phyloP scores from a whole-genome alignment of 768 basidiomycete genomes.

The Tylopilus felleus region DNA sequence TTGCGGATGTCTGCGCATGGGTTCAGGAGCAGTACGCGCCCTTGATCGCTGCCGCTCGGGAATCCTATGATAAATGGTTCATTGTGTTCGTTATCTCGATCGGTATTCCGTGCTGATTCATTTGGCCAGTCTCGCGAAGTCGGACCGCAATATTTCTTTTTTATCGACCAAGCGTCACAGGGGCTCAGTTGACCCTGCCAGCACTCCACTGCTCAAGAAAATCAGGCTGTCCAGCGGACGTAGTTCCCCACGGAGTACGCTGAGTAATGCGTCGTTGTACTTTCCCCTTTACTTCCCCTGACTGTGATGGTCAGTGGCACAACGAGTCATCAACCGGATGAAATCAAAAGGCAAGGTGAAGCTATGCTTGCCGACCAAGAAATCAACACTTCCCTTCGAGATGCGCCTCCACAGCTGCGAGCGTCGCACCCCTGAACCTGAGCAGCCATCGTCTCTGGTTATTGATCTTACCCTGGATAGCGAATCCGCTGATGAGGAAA shows the following conservation, averaged over 20 bases:
- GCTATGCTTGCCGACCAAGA: slow-evolving; percentile 15
- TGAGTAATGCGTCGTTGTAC: slow-evolving; percentile 17
- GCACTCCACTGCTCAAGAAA: slow-evolving; percentile 19
- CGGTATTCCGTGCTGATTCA: slow-evolving; percentile 4
- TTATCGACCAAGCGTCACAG: slow-evolving; percentile 16
- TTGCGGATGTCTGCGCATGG: slow-evolving; percentile 37
- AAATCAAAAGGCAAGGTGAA: slow-evolving; percentile 28
- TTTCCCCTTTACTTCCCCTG: background rate
- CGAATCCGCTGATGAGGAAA: background rate
- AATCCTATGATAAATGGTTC: slow-evolving; percentile 28
- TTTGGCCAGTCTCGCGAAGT: slow-evolving; percentile 10
- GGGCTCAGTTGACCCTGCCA: slow-evolving; percentile 1
- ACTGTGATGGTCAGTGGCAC: slow-evolving; percentile 22
- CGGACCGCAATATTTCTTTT: background rate
- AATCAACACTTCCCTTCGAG: slow-evolving; percentile 13
- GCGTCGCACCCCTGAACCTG: slow-evolving; percentile 1
- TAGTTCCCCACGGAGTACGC: slow-evolving; percentile 13
- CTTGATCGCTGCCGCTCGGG: slow-evolving; percentile 33
- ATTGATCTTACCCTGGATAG: slow-evolving; percentile 24
- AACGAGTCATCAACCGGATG: slow-evolving; percentile 24
- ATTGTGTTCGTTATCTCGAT: background rate
- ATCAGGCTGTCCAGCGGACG: slow-evolving; percentile 14
- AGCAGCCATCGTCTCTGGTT: background rate
- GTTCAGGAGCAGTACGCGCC: slow-evolving; percentile 37
- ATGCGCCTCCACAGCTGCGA: slow-evolving; percentile 16